Evolutionary conservation across 768 basidiomycete genomes (phyloP).

Genomic region (Termitomyces sp.): DNA sequence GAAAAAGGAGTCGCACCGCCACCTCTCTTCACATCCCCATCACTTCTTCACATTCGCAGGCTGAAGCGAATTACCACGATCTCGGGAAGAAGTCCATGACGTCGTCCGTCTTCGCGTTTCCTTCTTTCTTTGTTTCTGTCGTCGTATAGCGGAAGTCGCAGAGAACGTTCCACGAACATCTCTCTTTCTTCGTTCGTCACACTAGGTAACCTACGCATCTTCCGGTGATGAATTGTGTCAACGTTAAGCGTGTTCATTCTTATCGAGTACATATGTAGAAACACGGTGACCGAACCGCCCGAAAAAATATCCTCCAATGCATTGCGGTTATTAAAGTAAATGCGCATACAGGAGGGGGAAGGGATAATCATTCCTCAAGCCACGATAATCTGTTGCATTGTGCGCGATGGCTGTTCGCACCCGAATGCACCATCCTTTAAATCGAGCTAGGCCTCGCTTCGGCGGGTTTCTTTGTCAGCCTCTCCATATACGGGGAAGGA

Average conservation of each 20-base stretch:
- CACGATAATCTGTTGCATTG: no score
- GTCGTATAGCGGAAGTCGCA: no score
- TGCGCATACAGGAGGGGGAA: no score
- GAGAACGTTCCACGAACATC: not conserved
- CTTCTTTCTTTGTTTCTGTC: no score
- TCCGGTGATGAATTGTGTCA: not conserved
- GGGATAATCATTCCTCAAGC: no score
- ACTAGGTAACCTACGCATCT: not conserved
- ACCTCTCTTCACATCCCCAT: not conserved
- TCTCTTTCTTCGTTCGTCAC: not conserved
- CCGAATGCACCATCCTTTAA: no score
- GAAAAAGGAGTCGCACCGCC: not conserved
- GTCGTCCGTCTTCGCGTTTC: not conserved
- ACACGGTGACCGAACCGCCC: no score
- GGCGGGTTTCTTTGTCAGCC: no score
- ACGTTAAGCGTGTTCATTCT: not conserved
- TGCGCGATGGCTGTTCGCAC: no score
- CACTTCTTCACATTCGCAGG: not conserved
- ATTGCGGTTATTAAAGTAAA: not conserved
- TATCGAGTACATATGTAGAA: no score
- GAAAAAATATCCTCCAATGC: not conserved
- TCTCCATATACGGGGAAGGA: no score
- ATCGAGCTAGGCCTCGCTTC: no score
- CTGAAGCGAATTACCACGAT: not conserved
- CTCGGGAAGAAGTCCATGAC: not conserved